A percentile compares a stretch with the other conserved stretches of the same genome.
Conservation (phyloP, 2,329 filamentous ascomycete genomes). For the Metarhizium anisopliae region DNA sequence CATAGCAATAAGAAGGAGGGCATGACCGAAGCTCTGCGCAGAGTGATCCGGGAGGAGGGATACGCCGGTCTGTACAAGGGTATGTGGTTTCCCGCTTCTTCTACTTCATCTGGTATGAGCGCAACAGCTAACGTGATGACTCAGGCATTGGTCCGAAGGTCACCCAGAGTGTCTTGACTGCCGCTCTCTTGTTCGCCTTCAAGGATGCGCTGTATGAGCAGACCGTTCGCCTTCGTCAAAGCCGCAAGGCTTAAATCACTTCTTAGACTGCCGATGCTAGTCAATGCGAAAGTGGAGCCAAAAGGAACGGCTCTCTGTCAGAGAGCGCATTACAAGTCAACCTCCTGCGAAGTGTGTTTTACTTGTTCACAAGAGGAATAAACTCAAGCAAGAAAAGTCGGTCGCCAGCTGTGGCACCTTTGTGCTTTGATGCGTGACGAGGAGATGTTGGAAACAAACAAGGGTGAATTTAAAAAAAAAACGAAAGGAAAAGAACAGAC, state of each 20-base stretch:
- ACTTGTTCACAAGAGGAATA: too few relatives aligned
- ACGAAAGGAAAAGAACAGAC: too few relatives aligned
- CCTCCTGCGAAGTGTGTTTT: not conserved
- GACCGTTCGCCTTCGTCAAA: conserved; percentile 56
- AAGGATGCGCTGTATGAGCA: conserved; percentile 92
- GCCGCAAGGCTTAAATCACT: conserved; percentile 16
- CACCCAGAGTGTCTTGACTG: conserved; percentile 91
- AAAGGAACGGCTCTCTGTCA: not conserved
- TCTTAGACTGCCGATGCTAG: not conserved
- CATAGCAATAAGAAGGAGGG: conserved; percentile 70
- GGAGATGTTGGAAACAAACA: not conserved
- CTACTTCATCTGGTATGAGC: not conserved
- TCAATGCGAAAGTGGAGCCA: not conserved
- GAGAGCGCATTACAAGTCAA: not conserved
- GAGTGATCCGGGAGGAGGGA: conserved; percentile 83
- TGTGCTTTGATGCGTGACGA: not conserved
- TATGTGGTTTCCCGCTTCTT: conserved; percentile 24
- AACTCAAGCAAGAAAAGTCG: too few relatives aligned
- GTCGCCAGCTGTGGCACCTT: too few relatives aligned
- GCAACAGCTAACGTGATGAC: conserved; percentile 5
- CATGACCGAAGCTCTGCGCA: conserved; percentile 66
- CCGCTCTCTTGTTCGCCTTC: conserved; percentile 93
- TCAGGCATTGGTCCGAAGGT: conserved; percentile 91
- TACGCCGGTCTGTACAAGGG: conserved; percentile 88
- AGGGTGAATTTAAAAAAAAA: not conserved